Base-by-base conservation (phyloP, 148 eudicot species). In the Chenopodium quinoa region DNA sequence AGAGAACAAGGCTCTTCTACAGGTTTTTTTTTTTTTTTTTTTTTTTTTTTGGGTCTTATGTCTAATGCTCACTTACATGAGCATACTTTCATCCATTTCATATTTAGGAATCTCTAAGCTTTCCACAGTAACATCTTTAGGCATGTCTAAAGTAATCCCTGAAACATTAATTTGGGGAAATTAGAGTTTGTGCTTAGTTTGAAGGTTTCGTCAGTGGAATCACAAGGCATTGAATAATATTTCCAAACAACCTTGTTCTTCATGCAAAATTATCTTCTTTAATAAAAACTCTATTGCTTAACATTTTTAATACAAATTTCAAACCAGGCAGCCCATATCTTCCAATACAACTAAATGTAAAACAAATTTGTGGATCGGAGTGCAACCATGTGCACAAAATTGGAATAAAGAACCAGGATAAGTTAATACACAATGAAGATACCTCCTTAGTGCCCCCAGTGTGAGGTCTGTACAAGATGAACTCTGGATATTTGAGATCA, bases 381-480 rank as follows among this genome's bases (percentile, higher is more conserved):
- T 63, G 22, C 64, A 73, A 73, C 6, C 20, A 52, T n/a, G 4
- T 27, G 52, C 65, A 75, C 65, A 78, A 63, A 65, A 0, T 75
- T 4, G 50, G 46, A 27, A 66, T 54, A 31, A 58, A 20, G 63
- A 58, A 19, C 63, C 17, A 58, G 63, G n/a, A 58, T 58, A 4
- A 58, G 20, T 12, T 14, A 19, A 58, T 48, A 78, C 63, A 67
- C 64, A 62, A 62, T 44, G 20, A 71, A 72, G 34, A 80, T 75
- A 94, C 98, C 93, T 94, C 94, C 63, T 76, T 79, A 80, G 68
- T 56, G 76, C 88, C 92, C 70, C 85, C 88, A 56, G 84, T 89
- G 29, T 91, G 93, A 88, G 97, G 98, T 83, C 66, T 91, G 86
- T 94, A 92, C 84, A 90, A 13, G 82, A 94, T 91, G 82, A 89